These are phyloP conservation scores for Cordia subcordata DNA, from an alignment of 257 asterid species.

Conservation along the genomic window DNA sequence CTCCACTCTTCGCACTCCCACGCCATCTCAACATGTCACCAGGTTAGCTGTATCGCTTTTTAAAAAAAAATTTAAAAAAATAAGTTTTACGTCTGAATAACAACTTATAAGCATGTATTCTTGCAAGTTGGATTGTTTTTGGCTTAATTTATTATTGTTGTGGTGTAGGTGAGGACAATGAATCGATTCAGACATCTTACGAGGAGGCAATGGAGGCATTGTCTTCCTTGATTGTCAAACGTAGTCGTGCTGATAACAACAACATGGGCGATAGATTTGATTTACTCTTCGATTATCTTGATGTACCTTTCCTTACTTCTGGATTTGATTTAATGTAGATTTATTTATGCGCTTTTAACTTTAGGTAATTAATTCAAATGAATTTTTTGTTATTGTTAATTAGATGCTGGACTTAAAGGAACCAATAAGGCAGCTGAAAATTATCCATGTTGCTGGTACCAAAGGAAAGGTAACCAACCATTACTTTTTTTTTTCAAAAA, in stretches of 20 bases:
- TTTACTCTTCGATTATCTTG: conserved; percentile 50
- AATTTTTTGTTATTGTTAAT: not conserved
- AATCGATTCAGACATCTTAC: conserved; percentile 17
- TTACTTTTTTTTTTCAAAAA: not conserved
- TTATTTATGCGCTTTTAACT: not conserved
- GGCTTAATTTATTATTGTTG: too few species aligned
- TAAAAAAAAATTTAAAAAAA: too few species aligned
- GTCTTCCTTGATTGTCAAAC: conserved; percentile 66
- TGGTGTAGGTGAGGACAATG: not conserved
- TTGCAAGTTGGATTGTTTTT: not conserved
- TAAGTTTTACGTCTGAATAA: too few species aligned
- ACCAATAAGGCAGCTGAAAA: conserved; percentile 73
- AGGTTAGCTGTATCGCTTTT: too few species aligned
- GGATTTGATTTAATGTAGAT: not conserved
- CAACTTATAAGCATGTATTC: too few species aligned
- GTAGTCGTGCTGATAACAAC: conserved; percentile 73
- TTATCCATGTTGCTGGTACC: conserved; percentile 98
- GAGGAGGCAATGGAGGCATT: conserved; percentile 81
- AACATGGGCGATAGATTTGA: conserved; percentile 61
- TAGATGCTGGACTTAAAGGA: conserved; percentile 87
- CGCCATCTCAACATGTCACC: not conserved
- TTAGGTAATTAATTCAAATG: not conserved
- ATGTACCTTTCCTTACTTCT: conserved; percentile 31
- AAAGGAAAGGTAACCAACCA: conserved; percentile 72
- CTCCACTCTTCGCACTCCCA: not conserved